Conservation (phyloP, 495 filamentous ascomycete genomes). For the Penicillium silybi region DNA sequence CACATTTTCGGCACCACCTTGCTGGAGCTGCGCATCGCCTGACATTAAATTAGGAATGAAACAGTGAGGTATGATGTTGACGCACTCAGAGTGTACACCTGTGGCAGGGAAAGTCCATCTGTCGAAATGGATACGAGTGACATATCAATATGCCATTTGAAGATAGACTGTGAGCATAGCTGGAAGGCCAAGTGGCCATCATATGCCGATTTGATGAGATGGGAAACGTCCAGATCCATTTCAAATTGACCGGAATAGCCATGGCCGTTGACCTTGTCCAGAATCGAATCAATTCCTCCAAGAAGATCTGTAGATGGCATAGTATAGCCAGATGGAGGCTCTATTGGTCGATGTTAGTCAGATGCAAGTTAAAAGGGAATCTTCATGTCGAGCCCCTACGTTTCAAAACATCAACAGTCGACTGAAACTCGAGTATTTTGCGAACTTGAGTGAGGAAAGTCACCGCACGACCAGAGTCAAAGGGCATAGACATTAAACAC, state of each 20-base stretch:
- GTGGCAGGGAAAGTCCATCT: conserved; percentile 33
- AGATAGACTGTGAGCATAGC: conserved; percentile 28
- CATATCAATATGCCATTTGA: conserved; percentile 18
- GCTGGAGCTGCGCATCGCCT: conserved; percentile 22
- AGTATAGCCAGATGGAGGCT: conserved; percentile 52
- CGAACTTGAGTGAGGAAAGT: conserved; percentile 52
- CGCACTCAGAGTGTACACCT: conserved; percentile 30
- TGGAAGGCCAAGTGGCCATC: conserved; percentile 45
- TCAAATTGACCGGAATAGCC: conserved; percentile 47
- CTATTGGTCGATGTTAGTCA: conserved; percentile 9
- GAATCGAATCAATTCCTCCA: conserved; percentile 39
- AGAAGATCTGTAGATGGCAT: conserved; percentile 51
- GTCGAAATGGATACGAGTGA: conserved; percentile 33
- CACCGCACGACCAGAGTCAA: conserved; percentile 47
- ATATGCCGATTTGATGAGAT: conserved; percentile 40
- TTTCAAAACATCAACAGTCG: conserved; percentile 51
- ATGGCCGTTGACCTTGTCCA: conserved; percentile 31
- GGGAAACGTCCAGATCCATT: conserved; percentile 42
- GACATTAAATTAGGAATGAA: not conserved
- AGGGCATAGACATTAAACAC: conserved; percentile 55
- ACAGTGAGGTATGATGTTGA: not conserved
- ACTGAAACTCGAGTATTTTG: conserved; percentile 56
- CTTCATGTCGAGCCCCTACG: conserved; percentile 1
- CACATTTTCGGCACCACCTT: conserved; percentile 8
- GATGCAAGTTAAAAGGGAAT: not conserved